phyloP scores from a whole-genome alignment of 2,329 filamentous ascomycete genomes.

The Paecilomyces niveus region DNA sequence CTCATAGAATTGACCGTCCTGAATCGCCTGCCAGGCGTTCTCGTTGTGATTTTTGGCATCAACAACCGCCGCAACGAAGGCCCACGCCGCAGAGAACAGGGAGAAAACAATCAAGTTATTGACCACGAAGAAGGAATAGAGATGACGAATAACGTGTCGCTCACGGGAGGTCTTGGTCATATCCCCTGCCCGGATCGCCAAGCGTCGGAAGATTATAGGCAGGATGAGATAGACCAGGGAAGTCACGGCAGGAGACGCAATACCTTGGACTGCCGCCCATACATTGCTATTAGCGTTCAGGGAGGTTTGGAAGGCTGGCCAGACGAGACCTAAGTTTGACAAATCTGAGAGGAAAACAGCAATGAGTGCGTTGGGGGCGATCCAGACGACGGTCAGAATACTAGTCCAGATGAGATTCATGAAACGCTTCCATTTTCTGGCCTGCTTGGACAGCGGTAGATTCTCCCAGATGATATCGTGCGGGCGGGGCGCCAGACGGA shows the following conservation, averaged over 20 bases:
- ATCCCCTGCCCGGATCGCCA: conserved; percentile 78
- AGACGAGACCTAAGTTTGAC: conserved; percentile 69
- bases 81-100: conserved; percentile 76
- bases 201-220: conserved; percentile 81
- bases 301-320: conserved; percentile 63
- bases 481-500: conserved; percentile 74
- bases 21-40: conserved; percentile 63
- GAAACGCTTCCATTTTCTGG: conserved; percentile 64
- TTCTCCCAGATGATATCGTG: conserved; percentile 97
- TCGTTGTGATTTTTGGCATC: conserved; percentile 49
- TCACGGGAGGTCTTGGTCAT: conserved; percentile 88
- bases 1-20: conserved; percentile 54
- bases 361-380: conserved; percentile 88
- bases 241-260: conserved; percentile 77
- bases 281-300: conserved; percentile 56
- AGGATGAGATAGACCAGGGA: conserved; percentile 82
- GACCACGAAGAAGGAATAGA: conserved; percentile 95
- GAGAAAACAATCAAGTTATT: conserved; percentile 96
- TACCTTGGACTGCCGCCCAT: conserved; percentile 89
- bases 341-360: conserved; percentile 89
- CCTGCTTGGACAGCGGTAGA: conserved; percentile 62
- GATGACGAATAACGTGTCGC: conserved; percentile 78
- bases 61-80: conserved; percentile 61
- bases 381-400: conserved; percentile 75
- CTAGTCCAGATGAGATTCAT: conserved; percentile 80